phyloP scores from a whole-genome alignment of 1,284 basidiomycete genomes.

The Rhodotorula sp. region DNA sequence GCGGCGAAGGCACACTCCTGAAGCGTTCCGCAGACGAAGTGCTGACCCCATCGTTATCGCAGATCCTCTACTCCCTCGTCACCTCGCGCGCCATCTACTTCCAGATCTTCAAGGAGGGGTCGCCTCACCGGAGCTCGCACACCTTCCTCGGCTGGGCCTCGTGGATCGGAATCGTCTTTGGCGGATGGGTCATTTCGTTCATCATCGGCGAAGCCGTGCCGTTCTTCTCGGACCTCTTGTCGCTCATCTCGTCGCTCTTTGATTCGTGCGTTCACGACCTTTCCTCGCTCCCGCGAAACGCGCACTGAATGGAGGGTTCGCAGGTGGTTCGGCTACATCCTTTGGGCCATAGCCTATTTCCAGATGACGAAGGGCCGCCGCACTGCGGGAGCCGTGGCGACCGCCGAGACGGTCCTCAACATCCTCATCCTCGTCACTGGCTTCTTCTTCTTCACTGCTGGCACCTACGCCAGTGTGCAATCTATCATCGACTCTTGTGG shows the following conservation, averaged over 20 bases:
- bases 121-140: slow-evolving; percentile 58
- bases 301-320: slow-evolving; percentile 7
- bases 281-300: slow-evolving; percentile 8
- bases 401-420: slow-evolving; percentile 37
- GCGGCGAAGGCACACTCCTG: too few relatives aligned
- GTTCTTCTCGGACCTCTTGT: slow-evolving; percentile 54
- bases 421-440: not conserved
- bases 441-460: slow-evolving; percentile 54
- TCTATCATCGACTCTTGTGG: slow-evolving; percentile 53
- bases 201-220: slow-evolving; percentile 58
- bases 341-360: slow-evolving; percentile 51
- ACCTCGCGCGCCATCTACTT: slow-evolving; percentile 59
- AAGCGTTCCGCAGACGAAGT: not conserved
- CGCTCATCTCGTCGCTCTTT: slow-evolving; percentile 51
- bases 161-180: slow-evolving; percentile 60
- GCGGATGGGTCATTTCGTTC: slow-evolving; percentile 50
- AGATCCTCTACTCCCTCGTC: slow-evolving; percentile 50
- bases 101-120: slow-evolving; percentile 53
- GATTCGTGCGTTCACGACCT: slow-evolving; percentile 40
- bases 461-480: slow-evolving; percentile 54
- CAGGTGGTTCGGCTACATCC: slow-evolving; percentile 51
- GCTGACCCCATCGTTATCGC: not conserved
- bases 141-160: slow-evolving; percentile 60
- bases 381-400: slow-evolving; percentile 44
- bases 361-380: slow-evolving; percentile 50